Evolutionary conservation across 2,329 filamentous ascomycete species (phyloP), one percentile per base, ranked within the genome.

Genomic region (Westerdykella aurantiaca): DNA sequence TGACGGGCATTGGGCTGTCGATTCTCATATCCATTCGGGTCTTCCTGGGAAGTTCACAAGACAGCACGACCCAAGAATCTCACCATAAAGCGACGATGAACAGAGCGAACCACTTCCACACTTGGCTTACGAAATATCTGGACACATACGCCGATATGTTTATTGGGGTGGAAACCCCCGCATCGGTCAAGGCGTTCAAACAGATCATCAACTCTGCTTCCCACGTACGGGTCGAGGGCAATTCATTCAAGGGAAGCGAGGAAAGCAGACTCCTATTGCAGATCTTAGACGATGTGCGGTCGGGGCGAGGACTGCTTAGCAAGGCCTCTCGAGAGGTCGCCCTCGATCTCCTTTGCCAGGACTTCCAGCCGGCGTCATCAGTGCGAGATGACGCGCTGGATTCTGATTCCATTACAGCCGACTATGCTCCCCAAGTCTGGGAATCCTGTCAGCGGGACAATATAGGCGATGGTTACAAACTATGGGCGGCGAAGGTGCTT

Each of bases 401-500:
- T 22, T 75, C 74, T 1, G 88, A 95, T 59, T 61, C 75, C 13
- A 74, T 81, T 35, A 83, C 88, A 10, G 64, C 79, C 11, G 64
- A 69, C 1, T 80, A 83, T 58, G 79, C 82, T 2, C 72, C 81
- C 11, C 78, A 82, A 14, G 75, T 96, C 0, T 93, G 85, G 83
- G 82, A 83, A 60, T 89, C 86, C 34, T 86, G 88, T 53, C 75
- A 79, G 45, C 74, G 78, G n/a, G 72, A 77, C 31, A 70, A 77
- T 1, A 72, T 84, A 13, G 85, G 82, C 44, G 71, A 78, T 21
- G 77, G 81, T 13, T 96, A 93, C 61, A 71, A 88, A 1, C 72
- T 86, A 1, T 98, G 94, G 94, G 86, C 87, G 37, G 90, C 87
- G 3, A 79, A 84, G 49, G 85, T 90, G 2, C 74, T 97, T 37